A percentile compares a stretch with the other conserved stretches of the same genome.
Evolutionary conservation across 2,329 filamentous ascomycete genomes (phyloP).

Genomic region (Scedosporium apiospermum): DNA sequence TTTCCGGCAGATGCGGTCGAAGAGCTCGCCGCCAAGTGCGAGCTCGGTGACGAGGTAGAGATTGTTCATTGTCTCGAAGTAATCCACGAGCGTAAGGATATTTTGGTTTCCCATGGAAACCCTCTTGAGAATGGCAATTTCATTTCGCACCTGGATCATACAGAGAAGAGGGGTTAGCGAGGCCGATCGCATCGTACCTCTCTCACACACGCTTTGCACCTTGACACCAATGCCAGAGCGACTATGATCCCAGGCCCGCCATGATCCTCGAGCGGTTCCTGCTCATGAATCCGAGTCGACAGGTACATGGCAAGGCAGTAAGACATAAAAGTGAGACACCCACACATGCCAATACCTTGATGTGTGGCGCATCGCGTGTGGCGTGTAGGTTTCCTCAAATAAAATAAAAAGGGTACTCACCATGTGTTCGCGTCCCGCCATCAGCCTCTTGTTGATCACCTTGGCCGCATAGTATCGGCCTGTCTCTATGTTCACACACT

Average conservation of each 20-base stretch:
- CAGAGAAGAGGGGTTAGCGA: background rate
- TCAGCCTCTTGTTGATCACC: slow-evolving; percentile 97
- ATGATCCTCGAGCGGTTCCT: no score
- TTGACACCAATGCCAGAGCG: no score
- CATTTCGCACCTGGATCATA: slow-evolving; percentile 69
- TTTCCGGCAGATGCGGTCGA: slow-evolving; percentile 97
- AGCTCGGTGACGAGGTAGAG: slow-evolving; percentile 96
- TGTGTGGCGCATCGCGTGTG: background rate
- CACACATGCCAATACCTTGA: background rate
- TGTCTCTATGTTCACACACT: slow-evolving; percentile 97
- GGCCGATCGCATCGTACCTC: background rate
- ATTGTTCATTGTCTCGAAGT: slow-evolving; percentile 99
- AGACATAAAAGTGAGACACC: no score
- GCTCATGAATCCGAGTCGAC: no score
- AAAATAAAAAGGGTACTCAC: slow-evolving; percentile 35
- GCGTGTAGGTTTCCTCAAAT: background rate
- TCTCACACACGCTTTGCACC: no score
- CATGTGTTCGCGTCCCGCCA: slow-evolving; percentile 98
- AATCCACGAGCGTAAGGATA: slow-evolving; percentile 94
- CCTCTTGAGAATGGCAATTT: slow-evolving; percentile 92
- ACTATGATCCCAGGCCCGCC: background rate
- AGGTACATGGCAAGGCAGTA: no score
- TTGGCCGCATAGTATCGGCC: slow-evolving; percentile 97
- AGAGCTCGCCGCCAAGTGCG: slow-evolving; percentile 89
- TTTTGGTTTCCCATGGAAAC: slow-evolving; percentile 99